Evolutionary conservation across 352 stramenopile genomes (phyloP).

Genomic region (Aphanomyces invadans): DNA sequence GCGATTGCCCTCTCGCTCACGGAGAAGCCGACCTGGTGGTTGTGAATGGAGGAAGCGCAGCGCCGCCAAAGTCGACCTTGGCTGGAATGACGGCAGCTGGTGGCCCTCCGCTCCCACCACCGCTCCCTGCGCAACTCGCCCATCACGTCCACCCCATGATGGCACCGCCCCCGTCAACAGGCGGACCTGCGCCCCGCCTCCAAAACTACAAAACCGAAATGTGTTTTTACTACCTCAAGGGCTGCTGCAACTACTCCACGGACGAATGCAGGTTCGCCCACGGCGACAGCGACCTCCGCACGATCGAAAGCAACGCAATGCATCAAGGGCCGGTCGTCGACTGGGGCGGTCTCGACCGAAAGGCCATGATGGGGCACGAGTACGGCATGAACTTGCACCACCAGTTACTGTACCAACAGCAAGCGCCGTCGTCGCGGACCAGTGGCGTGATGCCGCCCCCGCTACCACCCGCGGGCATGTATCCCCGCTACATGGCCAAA

Average conservation of each 20-base stretch:
- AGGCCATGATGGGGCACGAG: too few species aligned
- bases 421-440: background rate
- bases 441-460: background rate
- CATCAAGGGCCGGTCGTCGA: conserved; percentile 29
- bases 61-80: background rate
- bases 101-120: background rate
- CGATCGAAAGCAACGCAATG: conserved; percentile 75
- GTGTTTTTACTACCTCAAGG: conserved; percentile 85
- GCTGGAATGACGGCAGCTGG: background rate
- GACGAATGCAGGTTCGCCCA: conserved; percentile 85
- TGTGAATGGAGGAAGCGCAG: background rate
- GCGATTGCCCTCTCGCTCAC: conserved; percentile 69
- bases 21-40: conserved; percentile 55
- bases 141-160: background rate
- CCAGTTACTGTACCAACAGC: conserved; percentile 13
- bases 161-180: background rate
- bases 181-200: conserved; percentile 38
- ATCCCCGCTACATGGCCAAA: conserved; percentile 6
- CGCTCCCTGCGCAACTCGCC: background rate
- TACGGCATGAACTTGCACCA: conserved; percentile 2
- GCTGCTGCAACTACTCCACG: conserved; percentile 83
- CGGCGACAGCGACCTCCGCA: conserved; percentile 66
- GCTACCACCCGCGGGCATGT: background rate
- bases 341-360: background rate
- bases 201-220: conserved; percentile 87